These are phyloP conservation scores for Sungouiozyma intestinalis DNA, from an alignment of 805 yeast species.

Conservation along the genomic window DNA sequence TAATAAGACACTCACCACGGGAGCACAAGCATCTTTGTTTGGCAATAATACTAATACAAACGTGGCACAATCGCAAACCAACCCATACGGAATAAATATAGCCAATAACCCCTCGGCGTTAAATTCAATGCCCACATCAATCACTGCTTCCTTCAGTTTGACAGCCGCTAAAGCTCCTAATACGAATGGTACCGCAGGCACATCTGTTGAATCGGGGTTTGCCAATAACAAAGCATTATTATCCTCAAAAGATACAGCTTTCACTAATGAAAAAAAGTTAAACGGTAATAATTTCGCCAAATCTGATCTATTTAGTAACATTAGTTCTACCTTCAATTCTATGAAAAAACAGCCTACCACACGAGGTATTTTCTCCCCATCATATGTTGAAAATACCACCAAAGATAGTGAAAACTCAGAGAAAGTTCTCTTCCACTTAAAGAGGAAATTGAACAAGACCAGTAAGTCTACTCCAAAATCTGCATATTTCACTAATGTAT, in stretches of 20 bases:
- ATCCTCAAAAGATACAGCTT: background rate
- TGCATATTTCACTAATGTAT: slow-evolving; percentile 12
- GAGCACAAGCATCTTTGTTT: slow-evolving; percentile 5
- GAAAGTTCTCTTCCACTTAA: slow-evolving; percentile 1
- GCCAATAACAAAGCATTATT: background rate
- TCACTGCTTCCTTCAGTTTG: slow-evolving; percentile 25
- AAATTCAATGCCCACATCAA: slow-evolving; percentile 31
- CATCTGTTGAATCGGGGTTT: background rate
- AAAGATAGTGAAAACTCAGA: slow-evolving; percentile 3
- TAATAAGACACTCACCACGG: slow-evolving; percentile 3
- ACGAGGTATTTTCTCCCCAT: slow-evolving; percentile 31
- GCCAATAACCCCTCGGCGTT: slow-evolving; percentile 19
- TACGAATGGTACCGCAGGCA: background rate
- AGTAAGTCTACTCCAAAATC: slow-evolving; percentile 6
- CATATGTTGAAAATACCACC: slow-evolving; percentile 8
- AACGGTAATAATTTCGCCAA: slow-evolving; percentile 7
- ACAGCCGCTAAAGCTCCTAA: slow-evolving; percentile 5
- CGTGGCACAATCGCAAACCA: slow-evolving; percentile 4
- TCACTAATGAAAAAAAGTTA: background rate
- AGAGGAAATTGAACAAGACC: background rate
- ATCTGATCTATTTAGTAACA: slow-evolving; percentile 28
- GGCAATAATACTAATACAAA: slow-evolving; percentile 2
- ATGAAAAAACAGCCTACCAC: slow-evolving; percentile 23
- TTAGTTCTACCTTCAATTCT: slow-evolving; percentile 28
- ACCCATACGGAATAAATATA: slow-evolving; percentile 28